A percentile compares a stretch with the other conserved stretches of the same genome.
phyloP scores from a whole-genome alignment of 208 protist genomes.

The Strigomonas galati region DNA sequence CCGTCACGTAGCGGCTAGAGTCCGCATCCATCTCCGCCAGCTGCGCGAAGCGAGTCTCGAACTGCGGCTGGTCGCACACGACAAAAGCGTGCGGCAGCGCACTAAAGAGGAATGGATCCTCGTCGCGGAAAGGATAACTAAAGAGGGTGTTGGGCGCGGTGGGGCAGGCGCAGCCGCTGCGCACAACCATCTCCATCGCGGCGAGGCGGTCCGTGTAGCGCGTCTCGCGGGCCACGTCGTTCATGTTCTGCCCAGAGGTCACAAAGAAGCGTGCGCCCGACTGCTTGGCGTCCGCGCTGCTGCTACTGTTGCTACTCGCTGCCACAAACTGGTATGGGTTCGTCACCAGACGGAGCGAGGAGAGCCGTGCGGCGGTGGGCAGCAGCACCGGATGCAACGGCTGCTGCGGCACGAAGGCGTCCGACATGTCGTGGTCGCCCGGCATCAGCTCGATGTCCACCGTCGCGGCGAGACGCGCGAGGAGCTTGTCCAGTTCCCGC shows the following conservation, averaged over 20 bases:
- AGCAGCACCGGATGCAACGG: constrained; percentile 87
- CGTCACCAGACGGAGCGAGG: constrained; percentile 72
- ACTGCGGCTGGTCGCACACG: constrained; percentile 81
- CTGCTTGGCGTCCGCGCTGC: neutral
- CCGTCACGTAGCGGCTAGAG: constrained; percentile 10
- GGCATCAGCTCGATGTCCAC: constrained; percentile 92
- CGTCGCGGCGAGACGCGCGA: constrained; percentile 52
- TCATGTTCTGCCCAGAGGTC: constrained; percentile 85
- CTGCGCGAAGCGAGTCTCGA: constrained; percentile 61
- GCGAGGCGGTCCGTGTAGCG: constrained; percentile 48
- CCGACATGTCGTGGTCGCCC: constrained; percentile 84
- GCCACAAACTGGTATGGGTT: constrained; percentile 82
- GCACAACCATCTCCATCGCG: constrained; percentile 70
- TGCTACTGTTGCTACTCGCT: constrained; percentile 13
- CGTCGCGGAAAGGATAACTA: constrained; percentile 86
- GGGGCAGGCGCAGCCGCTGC: constrained; percentile 76
- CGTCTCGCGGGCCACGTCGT: constrained; percentile 79
- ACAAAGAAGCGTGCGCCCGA: constrained; percentile 55
- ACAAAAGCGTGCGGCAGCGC: constrained; percentile 79
- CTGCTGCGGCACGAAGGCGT: constrained; percentile 91
- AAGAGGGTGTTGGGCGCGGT: constrained; percentile 91
- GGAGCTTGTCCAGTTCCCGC: constrained; percentile 63
- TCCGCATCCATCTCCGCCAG: constrained; percentile 33
- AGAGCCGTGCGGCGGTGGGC: constrained; percentile 55
- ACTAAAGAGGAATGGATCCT: constrained; percentile 86